These are phyloP conservation scores for Magnolia kwangsiensis DNA, from an alignment of 164 flowering plant species.

Conservation along the genomic window DNA sequence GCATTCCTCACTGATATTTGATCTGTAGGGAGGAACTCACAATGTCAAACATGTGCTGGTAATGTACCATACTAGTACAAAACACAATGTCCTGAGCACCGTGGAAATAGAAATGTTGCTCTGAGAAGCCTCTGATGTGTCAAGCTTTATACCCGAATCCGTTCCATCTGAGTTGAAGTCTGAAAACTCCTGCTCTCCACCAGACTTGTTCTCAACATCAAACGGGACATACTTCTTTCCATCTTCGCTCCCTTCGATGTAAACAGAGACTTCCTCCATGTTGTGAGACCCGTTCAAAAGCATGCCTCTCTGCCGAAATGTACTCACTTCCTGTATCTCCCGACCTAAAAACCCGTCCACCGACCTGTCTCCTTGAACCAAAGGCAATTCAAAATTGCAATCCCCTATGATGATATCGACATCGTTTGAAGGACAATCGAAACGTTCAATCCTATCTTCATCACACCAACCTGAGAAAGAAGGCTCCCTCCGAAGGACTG, in stretches of 20 bases:
- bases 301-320: slow-evolving; percentile 28
- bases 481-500: slow-evolving; percentile 43
- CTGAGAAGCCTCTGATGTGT: slow-evolving; percentile 17
- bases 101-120: slow-evolving; percentile 38
- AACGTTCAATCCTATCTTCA: slow-evolving; percentile 32
- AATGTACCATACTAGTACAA: slow-evolving; percentile 80
- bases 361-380: slow-evolving; percentile 22
- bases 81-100: slow-evolving; percentile 73
- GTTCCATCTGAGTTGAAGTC: slow-evolving; percentile 1
- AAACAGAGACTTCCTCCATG: slow-evolving; percentile 23
- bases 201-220: slow-evolving; percentile 49
- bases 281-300: slow-evolving; percentile 33
- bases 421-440: slow-evolving; percentile 17
- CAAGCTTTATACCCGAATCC: slow-evolving; percentile 19
- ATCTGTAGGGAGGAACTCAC: slow-evolving; percentile 40
- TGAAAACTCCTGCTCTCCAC: slow-evolving; percentile 20
- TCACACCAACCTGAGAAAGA: slow-evolving; percentile 62
- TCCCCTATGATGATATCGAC: slow-evolving; percentile 31
- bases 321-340: slow-evolving; percentile 19
- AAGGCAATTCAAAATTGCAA: slow-evolving; percentile 51
- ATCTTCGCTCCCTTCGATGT: slow-evolving; percentile 26
- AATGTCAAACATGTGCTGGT: slow-evolving; percentile 86
- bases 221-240: slow-evolving; percentile 48
- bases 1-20: neutral
- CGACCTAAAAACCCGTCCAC: slow-evolving; percentile 22